Evolutionary conservation across 2,329 filamentous ascomycete species (phyloP).

Genomic region (Colletotrichum tamarilloi): DNA sequence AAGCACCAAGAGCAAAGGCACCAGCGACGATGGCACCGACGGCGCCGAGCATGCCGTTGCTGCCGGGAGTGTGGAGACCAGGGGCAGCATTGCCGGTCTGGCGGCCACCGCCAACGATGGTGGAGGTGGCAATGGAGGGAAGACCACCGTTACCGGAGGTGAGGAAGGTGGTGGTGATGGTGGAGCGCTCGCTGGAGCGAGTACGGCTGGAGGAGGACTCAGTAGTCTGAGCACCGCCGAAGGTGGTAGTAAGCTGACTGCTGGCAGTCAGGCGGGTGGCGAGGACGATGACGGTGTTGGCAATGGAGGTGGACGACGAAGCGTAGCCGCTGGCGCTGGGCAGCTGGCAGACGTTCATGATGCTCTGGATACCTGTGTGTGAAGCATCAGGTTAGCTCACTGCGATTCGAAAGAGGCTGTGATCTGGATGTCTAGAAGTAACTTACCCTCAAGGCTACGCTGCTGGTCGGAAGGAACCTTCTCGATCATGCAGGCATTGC

Average conservation of each 20-base stretch:
- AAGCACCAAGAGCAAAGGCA: slow-evolving; percentile 31
- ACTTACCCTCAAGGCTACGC: slow-evolving; percentile 34
- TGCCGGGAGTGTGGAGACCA: slow-evolving; percentile 16
- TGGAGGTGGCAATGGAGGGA: slow-evolving; percentile 33
- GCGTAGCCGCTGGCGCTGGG: slow-evolving; percentile 42
- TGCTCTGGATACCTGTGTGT: slow-evolving; percentile 46
- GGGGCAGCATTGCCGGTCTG: slow-evolving; percentile 30
- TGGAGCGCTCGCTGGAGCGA: slow-evolving; percentile 9
- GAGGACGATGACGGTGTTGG: slow-evolving; percentile 44
- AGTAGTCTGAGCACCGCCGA: slow-evolving; percentile 35
- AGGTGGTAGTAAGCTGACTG: slow-evolving; percentile 49
- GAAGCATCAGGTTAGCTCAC: neutral
- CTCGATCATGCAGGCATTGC: slow-evolving; percentile 51
- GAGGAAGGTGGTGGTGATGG: slow-evolving; percentile 35
- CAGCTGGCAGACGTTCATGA: slow-evolving; percentile 50
- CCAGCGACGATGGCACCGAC: slow-evolving; percentile 27
- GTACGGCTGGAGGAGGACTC: slow-evolving; percentile 1
- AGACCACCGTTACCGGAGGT: slow-evolving; percentile 29
- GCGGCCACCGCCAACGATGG: slow-evolving; percentile 22
- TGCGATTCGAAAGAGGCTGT: neutral
- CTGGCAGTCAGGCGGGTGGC: slow-evolving; percentile 46
- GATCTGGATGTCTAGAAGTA: neutral
- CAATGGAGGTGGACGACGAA: slow-evolving; percentile 38
- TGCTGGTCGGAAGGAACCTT: slow-evolving; percentile 38
- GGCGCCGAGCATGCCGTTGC: slow-evolving; percentile 29